Evolutionary conservation across 345 rosid species (phyloP), one percentile per base, ranked within the genome.

Genomic region (Hypericum perforatum): DNA sequence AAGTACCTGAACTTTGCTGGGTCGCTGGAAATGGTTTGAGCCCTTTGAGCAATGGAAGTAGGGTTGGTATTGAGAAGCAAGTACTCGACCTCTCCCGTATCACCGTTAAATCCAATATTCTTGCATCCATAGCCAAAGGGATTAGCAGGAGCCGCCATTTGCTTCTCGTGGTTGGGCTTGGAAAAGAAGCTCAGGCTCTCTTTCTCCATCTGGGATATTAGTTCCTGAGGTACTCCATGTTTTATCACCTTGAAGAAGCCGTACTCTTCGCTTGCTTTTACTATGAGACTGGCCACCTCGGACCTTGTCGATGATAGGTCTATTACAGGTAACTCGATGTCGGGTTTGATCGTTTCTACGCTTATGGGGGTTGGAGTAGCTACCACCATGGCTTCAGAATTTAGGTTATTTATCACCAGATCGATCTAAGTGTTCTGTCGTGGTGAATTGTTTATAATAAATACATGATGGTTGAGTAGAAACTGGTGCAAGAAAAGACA

Each of bases 231-330:
- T 45, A 72, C 72, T 0, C 76, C 69, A 14, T 72, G 76, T 53
- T 72, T 67, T 10, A 63, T 55, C 32, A 72, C 69, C 59, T 63
- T 72, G 63, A 72, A 72, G 56, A 72, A 67, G 0, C 76, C 76
- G 37, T 45, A 39, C 0, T 63, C 60, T 47, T 67, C 65, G 16
- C 69, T 41, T 5, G 76, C 72, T 55, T 41, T 56, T 6, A 72
- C 76, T 5, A 72, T 68, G 9, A 9, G 47, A 9, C 16, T 49
- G 3, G 53, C 29, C 36, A 68, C 22, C 60, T 43, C 41, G 6
- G 56, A 15, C 7, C 63, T 53, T 6, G 49, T 47, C 5, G 38
- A 59, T 43, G 63, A 57, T 7, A 68, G 41, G 67, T 68, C 72
- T 37, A 68, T 58, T 37, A 45, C 54, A 4, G 72, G 72, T 41